A percentile compares a stretch with the other conserved stretches of the same genome.
Evolutionary conservation across 2,329 filamentous ascomycete species (phyloP).

Genomic region (Davidsoniella eucalypti): DNA sequence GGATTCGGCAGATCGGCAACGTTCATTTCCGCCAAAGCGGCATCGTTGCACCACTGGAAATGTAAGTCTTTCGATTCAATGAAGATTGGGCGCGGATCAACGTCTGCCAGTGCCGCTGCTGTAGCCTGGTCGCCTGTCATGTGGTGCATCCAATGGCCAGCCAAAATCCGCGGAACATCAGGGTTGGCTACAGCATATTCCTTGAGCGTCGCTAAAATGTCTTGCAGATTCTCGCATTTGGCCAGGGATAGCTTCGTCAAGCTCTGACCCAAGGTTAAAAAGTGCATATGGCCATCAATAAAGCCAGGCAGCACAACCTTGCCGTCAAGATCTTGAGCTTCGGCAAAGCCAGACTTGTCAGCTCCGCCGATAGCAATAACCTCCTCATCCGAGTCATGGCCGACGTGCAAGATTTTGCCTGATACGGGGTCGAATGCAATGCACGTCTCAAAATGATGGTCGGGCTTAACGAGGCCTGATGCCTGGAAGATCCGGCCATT

Average conservation of each 20-base stretch:
- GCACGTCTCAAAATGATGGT: slow-evolving; percentile 10
- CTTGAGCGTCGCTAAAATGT: slow-evolving; percentile 31
- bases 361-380: slow-evolving; percentile 6
- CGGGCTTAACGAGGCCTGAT: slow-evolving; percentile 10
- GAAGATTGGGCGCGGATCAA: slow-evolving; percentile 38
- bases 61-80: slow-evolving; percentile 41
- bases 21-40: slow-evolving; percentile 32
- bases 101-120: slow-evolving; percentile 29
- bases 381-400: slow-evolving; percentile 7
- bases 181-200: slow-evolving; percentile 31
- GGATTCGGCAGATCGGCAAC: slow-evolving; percentile 29
- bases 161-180: slow-evolving; percentile 31
- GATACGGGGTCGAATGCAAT: slow-evolving; percentile 10
- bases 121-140: slow-evolving; percentile 30
- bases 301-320: slow-evolving; percentile 35
- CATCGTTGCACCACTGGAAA: slow-evolving; percentile 38
- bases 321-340: slow-evolving; percentile 20
- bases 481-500: slow-evolving; percentile 14
- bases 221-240: slow-evolving; percentile 29
- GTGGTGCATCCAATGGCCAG: slow-evolving; percentile 38
- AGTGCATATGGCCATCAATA: slow-evolving; percentile 41
- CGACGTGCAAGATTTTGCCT: slow-evolving; percentile 12
- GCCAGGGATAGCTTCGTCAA: slow-evolving; percentile 34
- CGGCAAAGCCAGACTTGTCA: slow-evolving; percentile 6
- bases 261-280: slow-evolving; percentile 36